Evolutionary conservation across 768 basidiomycete genomes (phyloP), one percentile per base, ranked within the genome.

Genomic region (Gyrodon lividus): DNA sequence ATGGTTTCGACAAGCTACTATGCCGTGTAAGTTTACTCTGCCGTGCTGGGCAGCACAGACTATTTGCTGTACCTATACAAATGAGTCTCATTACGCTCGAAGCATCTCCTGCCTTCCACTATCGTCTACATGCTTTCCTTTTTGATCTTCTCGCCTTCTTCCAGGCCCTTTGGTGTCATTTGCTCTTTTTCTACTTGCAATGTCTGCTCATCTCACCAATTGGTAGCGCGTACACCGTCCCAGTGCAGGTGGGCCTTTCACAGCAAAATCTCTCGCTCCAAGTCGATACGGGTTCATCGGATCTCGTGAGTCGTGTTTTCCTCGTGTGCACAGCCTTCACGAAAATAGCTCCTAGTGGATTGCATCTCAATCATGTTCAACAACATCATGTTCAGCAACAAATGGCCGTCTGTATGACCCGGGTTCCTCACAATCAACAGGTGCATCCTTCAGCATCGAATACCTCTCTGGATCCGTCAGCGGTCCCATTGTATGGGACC

Each of bases 241-340:
- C 81, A 4, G 70, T 86, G 5, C 67, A 61, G 17, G 71, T 89
- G 20, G 87, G 89, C 10, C 47, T 65, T 6, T 67, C 63, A 8
- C 61, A 61, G 28, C 77, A 86, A 49, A 76, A 74, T 20, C 68
- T 86, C 20, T 82, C 78, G 6, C 69, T 91, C 2, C 88, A 90
- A 61, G 77, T 92, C 33, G 89, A 92, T 59, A 89, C 86, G 0
- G 90, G 90, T 24, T 91, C 90, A 0, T 87, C 87, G 0, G 89
- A 92, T 70, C 73, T 89, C 22, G 88, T 89, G 51, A 59, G 81
- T 72, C 26, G 8, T 28, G 28, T 28, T n/a, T 46, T 54, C 26
- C 35, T 41, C 31, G 48, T 20, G 9, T n/a, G 34, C 39, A 17
- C 8, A 14, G 41, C 43, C 43, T 46, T 34, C 39, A 17, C 53